Evolutionary conservation across 768 basidiomycete species (phyloP), one percentile per base, ranked within the genome.

Genomic region (Leccinellum rugosiceps): DNA sequence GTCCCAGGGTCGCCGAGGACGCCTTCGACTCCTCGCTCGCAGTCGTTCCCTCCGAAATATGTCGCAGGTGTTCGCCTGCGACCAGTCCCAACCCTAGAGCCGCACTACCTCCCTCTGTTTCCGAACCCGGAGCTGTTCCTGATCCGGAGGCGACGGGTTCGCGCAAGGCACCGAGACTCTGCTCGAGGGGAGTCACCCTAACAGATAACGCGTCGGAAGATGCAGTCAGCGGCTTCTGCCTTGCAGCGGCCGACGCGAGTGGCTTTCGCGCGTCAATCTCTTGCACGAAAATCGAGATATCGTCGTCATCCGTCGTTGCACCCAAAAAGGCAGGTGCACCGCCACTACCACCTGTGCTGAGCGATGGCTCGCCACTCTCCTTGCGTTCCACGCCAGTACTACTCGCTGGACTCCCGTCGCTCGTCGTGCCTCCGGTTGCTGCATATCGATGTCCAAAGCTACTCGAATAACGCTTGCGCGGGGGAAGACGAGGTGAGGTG

Each of bases 201-300:
- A n/a, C 21, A 2, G 64, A n/a, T n/a, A 25, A 6, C 1, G 13
- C 19, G 8, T 60, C 60, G 2, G 56, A 31, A 1, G 57, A 32
- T 1, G 41, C 19, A 43, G 11, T 25, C 10, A 60, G 47, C 17
- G 46, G 28, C 7, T 65, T 57, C 32, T 56, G 62, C 32, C 67
- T 58, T 25, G 64, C 62, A 25, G 54, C 56, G n/a, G 49, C 62
- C 6, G 56, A 65, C 34, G 64, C 63, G 8, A 92, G 74, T 3
- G 89, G 88, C 64, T 84, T 85, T 25, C 87, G 78, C 25, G 81
- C 74, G 63, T 89, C 89, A 50, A 90, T 89, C 48, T 90, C 86
- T 65, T 87, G 85, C 43, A 92, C 86, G 63, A 91, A 92, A 13
- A 80, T 76, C 5, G 88, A 89, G 28, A 92, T 83, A 51, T 90